Percentiles rank a stretch among this genome's conserved stretches.
Evolutionary conservation across 495 filamentous ascomycete genomes (phyloP).

Genomic region (Tuber melanosporum): DNA sequence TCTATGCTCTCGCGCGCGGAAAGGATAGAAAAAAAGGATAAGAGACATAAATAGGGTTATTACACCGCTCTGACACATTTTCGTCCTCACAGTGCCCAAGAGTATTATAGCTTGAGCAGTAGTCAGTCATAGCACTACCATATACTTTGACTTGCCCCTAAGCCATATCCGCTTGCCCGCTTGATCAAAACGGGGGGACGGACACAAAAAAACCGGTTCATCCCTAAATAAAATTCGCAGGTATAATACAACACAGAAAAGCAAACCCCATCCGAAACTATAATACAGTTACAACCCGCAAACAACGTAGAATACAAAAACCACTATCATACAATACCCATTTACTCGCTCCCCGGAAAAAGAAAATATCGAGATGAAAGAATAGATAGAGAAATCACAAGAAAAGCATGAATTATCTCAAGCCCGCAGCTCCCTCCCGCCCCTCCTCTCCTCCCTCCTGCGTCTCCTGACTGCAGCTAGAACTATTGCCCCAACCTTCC

Average conservation of each 20-base stretch:
- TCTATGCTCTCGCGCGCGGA: too few species aligned
- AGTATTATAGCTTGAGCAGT: neutral
- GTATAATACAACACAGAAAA: neutral
- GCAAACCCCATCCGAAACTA: neutral
- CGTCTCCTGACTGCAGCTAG: constrained; percentile 22
- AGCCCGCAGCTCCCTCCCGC: neutral
- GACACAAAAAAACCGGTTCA: neutral
- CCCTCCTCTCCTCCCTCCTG: constrained; percentile 17
- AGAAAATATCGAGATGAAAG: neutral
- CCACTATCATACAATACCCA: neutral
- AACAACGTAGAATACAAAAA: constrained; percentile 1
- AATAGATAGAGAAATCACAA: neutral
- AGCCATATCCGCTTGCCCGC: neutral
- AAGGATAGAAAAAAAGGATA: neutral
- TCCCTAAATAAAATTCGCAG: constrained; percentile 1
- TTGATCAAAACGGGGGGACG: neutral
- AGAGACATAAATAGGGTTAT: neutral
- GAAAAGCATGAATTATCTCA: neutral
- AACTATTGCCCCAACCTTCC: constrained; percentile 26
- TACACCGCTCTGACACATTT: neutral
- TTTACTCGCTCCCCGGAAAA: neutral
- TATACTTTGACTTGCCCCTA: neutral
- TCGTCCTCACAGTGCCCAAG: neutral
- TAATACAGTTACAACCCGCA: neutral
- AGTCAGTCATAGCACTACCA: neutral